These are phyloP conservation scores for Rhodotorula taiwanensis DNA, from an alignment of 768 basidiomycete species.

Conservation along the genomic window DNA sequence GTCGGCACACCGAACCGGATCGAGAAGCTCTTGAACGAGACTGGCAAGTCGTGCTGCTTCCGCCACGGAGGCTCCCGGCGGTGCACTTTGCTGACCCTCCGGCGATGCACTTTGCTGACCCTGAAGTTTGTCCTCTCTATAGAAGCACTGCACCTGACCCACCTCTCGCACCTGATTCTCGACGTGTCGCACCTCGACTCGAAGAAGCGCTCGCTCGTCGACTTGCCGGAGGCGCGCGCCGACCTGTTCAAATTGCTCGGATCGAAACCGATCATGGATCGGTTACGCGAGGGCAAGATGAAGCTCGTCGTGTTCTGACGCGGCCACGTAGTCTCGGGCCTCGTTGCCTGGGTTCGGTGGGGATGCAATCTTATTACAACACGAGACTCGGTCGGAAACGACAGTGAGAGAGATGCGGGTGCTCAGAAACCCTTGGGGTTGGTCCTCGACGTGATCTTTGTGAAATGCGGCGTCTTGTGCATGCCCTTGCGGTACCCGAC, in stretches of 20 bases:
- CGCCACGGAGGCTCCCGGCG: neutral
- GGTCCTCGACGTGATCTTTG: constrained; percentile 15
- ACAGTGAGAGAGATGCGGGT: no score
- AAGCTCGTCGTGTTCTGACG: constrained; percentile 68
- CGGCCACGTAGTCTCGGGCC: neutral
- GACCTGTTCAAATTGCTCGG: constrained; percentile 70
- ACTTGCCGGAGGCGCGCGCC: constrained; percentile 72
- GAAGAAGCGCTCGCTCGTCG: constrained; percentile 67
- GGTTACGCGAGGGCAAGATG: constrained; percentile 59
- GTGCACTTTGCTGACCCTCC: neutral
- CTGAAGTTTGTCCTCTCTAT: neutral
- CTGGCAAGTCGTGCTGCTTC: constrained; percentile 40
- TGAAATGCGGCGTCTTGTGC: constrained; percentile 61
- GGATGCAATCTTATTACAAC: neutral
- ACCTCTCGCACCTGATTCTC: constrained; percentile 75
- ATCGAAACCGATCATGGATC: constrained; percentile 43
- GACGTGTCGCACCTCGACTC: constrained; percentile 66
- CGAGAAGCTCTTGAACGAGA: constrained; percentile 60
- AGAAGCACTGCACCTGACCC: constrained; percentile 67
- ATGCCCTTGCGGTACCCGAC: constrained; percentile 83
- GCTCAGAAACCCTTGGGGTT: constrained; percentile 30
- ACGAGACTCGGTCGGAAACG: no score
- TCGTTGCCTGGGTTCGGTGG: neutral
- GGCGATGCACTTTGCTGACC: no score
- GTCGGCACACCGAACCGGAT: constrained; percentile 88